Evolutionary conservation across 2,329 filamentous ascomycete species (phyloP).

Genomic region (Aureobasidium leucospermi): DNA sequence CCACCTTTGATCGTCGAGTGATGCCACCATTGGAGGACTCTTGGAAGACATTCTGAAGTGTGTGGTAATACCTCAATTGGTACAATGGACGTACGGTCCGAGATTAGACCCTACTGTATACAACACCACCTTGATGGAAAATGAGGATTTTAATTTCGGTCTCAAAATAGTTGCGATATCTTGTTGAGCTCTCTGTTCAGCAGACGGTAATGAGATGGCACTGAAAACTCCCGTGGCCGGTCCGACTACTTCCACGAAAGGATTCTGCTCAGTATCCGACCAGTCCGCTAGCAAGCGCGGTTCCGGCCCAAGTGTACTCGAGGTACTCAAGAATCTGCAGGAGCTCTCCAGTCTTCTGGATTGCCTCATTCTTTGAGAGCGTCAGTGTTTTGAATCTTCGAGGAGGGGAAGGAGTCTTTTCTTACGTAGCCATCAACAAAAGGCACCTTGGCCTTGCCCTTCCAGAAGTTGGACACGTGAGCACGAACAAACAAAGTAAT

Average conservation of each 20-base stretch:
- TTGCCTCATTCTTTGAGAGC: slow-evolving; percentile 29
- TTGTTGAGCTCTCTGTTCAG: background rate
- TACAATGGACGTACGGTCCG: too few species aligned
- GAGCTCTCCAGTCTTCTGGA: slow-evolving; percentile 26
- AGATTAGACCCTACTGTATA: too few species aligned
- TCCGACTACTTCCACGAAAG: background rate
- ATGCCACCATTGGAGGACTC: too few species aligned
- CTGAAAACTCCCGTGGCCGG: too few species aligned
- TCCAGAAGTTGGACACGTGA: slow-evolving; percentile 31
- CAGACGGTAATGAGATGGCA: background rate
- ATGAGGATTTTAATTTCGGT: background rate
- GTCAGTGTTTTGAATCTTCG: slow-evolving; percentile 17
- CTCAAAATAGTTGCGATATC: background rate
- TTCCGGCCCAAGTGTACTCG: slow-evolving; percentile 30
- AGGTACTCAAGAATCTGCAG: slow-evolving; percentile 27
- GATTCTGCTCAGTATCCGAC: slow-evolving; percentile 15
- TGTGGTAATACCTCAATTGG: too few species aligned
- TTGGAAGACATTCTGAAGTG: too few species aligned
- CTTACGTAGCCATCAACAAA: slow-evolving; percentile 15
- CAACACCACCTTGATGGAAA: background rate
- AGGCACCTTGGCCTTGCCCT: slow-evolving; percentile 18
- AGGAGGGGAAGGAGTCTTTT: background rate
- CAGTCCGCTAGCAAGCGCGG: slow-evolving; percentile 24
- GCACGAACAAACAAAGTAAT: slow-evolving; percentile 22
- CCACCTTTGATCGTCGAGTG: background rate